Base-by-base conservation (phyloP, 257 asterid species). In the Solanum lycopersicoides region DNA sequence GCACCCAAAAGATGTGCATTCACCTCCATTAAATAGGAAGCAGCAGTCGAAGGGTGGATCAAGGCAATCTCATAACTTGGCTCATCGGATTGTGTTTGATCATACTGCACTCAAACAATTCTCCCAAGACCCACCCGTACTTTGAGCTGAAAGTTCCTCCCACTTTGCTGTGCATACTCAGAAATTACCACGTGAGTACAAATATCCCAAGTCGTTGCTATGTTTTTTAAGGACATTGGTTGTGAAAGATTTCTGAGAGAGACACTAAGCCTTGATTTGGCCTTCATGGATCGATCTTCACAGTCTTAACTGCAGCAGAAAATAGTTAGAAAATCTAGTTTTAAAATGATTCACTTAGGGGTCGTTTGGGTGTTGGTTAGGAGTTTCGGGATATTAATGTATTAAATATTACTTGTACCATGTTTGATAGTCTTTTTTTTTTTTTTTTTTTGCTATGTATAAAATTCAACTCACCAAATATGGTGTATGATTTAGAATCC, bases 131-230 rank as follows among this genome's bases (percentile, higher is more conserved):
- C 98, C 99, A 76, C 72, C 98, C 99, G 56, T 94, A 96, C 79
- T 93, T 95, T 12, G 98, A 95, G 92, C 98, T 94, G 91, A 96
- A 94, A 90, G 91, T 94, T 84, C 99, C 99, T 65, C 98, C 97
- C 98, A 47, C 94, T 93, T 87, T 88, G 92, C 91, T 96, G 95
- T 2, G 95, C 99, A 66, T 89, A 93, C 91, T 93, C 98, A 0
- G 93, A 92, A 82, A 93, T 92, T 63, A 94, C 96, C 20, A 90
- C 93, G 45, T 96, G 96, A 50, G 98, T 95, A 82, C 97, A 96
- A 37, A 87, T 76, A 88, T 94, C 99, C 98, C 99, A 95, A 72
- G 98, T 93, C 90, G 89, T 93, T 63, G 96, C 99, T 83, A 95
- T 96, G 44, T 95, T 96, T 72, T 90, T 93, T 13, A 96, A 93